Conservation (phyloP, 163 green algal species). For the Picocystis sp. region DNA sequence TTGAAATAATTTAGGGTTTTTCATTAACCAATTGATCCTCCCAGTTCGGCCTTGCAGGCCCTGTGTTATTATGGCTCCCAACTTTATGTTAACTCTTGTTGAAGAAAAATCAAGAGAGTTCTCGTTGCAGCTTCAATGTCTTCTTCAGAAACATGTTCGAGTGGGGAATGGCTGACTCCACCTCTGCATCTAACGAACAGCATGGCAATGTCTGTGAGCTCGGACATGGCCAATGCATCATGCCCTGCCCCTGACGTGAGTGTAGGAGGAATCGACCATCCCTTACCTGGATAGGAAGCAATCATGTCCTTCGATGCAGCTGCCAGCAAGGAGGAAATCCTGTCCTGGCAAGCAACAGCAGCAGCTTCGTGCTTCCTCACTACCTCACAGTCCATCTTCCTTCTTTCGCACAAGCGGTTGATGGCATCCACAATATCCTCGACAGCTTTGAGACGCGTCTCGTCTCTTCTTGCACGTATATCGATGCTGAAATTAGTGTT, state of each 20-base stretch:
- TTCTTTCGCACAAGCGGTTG: conserved; percentile 5
- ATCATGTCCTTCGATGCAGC: background rate
- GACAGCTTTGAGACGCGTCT: conserved; percentile 10
- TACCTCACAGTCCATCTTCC: conserved; percentile 11
- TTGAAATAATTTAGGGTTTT: too few species aligned
- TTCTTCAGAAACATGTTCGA: conserved; percentile 42
- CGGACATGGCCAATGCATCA: conserved; percentile 69
- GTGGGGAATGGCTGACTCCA: conserved; percentile 64
- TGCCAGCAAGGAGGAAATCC: background rate
- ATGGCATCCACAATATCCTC: conserved; percentile 6
- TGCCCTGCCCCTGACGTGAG: conserved; percentile 53
- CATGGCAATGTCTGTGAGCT: conserved; percentile 62
- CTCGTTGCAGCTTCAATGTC: conserved; percentile 40
- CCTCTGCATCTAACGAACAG: conserved; percentile 67
- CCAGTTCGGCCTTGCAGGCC: too few species aligned
- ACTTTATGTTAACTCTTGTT: too few species aligned
- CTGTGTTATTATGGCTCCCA: too few species aligned
- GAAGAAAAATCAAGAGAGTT: conserved; percentile 7
- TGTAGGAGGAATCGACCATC: background rate
- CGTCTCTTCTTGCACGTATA: conserved; percentile 29
- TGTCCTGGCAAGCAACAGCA: conserved; percentile 19
- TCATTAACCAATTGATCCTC: too few species aligned
- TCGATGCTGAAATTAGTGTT: conserved; percentile 45
- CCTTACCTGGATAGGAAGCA: background rate
- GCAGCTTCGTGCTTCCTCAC: conserved; percentile 34